Base-by-base conservation (phyloP, 176 grass and related monocot genomes). In the Olyra latifolia region DNA sequence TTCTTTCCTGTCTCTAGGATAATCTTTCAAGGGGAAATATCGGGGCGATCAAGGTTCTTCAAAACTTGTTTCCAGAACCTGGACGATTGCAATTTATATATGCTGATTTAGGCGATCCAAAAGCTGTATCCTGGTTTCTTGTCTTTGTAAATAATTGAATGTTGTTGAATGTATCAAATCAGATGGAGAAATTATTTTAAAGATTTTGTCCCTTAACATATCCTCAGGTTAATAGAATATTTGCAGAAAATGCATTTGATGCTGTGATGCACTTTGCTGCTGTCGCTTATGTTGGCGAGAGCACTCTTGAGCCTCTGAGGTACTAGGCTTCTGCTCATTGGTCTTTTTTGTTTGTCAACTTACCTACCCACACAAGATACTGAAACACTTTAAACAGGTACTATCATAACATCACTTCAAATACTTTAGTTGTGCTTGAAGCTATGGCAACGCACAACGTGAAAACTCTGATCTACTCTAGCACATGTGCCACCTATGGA, bases 11-110 rank as follows among this genome's bases (percentile, higher is more conserved):
- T 28, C 16, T 69, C 9, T 38, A 97, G 94, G 94, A 97, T 78
- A 97, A 94, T 88, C 89, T 97, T 42, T 97, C 94, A 4, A 94
- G 94, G 66, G 91, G 94, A 66, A 97, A 97, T 72, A 92, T 97
- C 0, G 94, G 94, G 0, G 94, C 89, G 0, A 83, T 97, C 70
- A 94, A 88, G 60, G 84, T 90, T 82, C 94, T 97, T 41, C 94
- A 90, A 44, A 89, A 64, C 28, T 65, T 87, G 66, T 97, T 92
- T 24, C 91, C 91, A 7, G 84, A 84, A 25, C 87, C 89, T 45
- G 91, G 94, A 5, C 79, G 67, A 15, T 57, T 97, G 88, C 94
- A 94, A 20, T 97, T 97, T 86, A 90, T 94, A 89, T 74, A 94
- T 47, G 89, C 94, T 76, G 94, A 97, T 76, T 69, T 97, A 79